These are phyloP conservation scores for Musa schizocarpa DNA, from an alignment of 176 grass and related monocot genomes.

Conservation along the genomic window DNA sequence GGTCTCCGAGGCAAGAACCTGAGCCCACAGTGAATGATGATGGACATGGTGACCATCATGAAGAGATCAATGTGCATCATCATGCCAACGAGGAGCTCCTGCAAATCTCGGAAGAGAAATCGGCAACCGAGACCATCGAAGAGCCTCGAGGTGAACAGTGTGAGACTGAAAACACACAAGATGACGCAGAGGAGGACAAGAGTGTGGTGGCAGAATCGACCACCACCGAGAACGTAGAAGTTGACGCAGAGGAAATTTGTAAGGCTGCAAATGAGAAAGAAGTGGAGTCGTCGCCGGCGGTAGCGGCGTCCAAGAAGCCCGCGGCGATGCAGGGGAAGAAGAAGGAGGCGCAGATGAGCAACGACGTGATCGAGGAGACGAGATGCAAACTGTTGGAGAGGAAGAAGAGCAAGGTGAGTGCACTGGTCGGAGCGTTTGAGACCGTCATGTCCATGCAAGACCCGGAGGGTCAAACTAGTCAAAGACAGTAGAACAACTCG, in stretches of 20 bases:
- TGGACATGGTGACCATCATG: background rate
- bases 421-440: conserved; percentile 11
- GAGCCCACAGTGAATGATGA: background rate
- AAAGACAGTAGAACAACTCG: background rate
- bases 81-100: background rate
- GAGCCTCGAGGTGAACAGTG: background rate
- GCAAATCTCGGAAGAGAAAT: background rate
- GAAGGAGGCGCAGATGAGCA: background rate
- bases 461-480: background rate
- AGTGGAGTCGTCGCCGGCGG: background rate
- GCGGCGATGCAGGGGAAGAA: background rate
- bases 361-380: conserved; percentile 14
- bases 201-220: background rate
- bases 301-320: background rate
- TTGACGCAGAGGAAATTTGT: background rate
- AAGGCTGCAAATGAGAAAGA: background rate
- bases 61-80: background rate
- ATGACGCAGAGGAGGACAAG: background rate
- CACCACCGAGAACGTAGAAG: background rate
- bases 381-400: conserved; percentile 4
- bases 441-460: conserved; percentile 8
- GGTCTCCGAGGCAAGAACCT: background rate
- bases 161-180: background rate
- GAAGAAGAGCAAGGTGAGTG: conserved; percentile 19
- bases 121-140: background rate